These are phyloP conservation scores for Colletotrichum chlorophyti DNA, from an alignment of 2,329 filamentous ascomycete species.

Conservation along the genomic window DNA sequence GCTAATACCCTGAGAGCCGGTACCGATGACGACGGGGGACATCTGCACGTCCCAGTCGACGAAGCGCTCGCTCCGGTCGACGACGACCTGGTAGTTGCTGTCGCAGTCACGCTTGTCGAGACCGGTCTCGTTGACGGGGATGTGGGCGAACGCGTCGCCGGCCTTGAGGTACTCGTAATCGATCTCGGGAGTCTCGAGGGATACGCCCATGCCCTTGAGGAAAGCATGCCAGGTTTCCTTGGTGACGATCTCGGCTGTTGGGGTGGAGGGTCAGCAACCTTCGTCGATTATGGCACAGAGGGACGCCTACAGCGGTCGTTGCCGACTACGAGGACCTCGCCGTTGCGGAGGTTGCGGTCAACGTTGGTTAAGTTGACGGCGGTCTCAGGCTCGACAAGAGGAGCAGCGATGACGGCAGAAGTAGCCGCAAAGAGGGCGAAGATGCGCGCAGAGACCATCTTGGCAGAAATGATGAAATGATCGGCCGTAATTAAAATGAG, in stretches of 20 bases:
- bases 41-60: slow-evolving; percentile 28
- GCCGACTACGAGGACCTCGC: slow-evolving; percentile 11
- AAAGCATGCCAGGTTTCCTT: background rate
- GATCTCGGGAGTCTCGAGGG: background rate
- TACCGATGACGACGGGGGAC: slow-evolving; percentile 25
- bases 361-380: slow-evolving; percentile 8
- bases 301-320: slow-evolving; percentile 1
- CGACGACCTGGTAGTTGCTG: slow-evolving; percentile 4
- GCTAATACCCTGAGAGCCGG: slow-evolving; percentile 9
- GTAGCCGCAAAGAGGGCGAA: slow-evolving; percentile 5
- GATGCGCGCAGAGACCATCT: slow-evolving; percentile 7
- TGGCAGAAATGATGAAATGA: no score
- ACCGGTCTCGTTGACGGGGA: background rate
- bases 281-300: no score
- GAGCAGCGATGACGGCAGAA: slow-evolving; percentile 6
- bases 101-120: slow-evolving; percentile 16
- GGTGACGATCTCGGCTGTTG: background rate
- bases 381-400: background rate
- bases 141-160: background rate
- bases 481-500: background rate
- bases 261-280: background rate
- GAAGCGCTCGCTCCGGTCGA: slow-evolving; percentile 20
- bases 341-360: background rate
- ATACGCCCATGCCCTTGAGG: background rate
- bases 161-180: slow-evolving; percentile 3